Conservation (phyloP, 257 asterid species). For the Nicotiana sylvestris region DNA sequence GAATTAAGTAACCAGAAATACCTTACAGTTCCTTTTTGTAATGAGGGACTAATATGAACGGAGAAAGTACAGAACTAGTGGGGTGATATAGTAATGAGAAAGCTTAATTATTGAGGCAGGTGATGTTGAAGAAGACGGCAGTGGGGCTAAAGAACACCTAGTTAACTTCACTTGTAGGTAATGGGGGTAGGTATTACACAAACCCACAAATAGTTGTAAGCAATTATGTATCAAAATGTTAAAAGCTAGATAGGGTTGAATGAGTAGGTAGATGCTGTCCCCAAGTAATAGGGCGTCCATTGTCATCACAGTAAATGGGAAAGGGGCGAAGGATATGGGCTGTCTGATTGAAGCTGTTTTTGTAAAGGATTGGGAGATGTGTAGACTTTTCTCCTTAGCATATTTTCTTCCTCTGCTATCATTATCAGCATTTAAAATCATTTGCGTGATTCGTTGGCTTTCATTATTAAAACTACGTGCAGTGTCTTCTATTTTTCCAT, state of each 20-base stretch:
- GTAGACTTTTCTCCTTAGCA: background rate
- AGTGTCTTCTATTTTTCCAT: background rate
- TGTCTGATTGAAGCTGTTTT: background rate
- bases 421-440: background rate
- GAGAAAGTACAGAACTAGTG: background rate
- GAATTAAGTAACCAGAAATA: background rate
- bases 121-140: slow-evolving; percentile 10
- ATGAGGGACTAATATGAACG: background rate
- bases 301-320: background rate
- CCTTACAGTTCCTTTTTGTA: background rate
- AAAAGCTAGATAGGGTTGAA: background rate
- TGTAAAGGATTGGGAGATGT: background rate
- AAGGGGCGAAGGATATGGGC: background rate
- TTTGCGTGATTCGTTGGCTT: background rate
- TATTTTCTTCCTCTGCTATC: background rate
- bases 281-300: background rate
- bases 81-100: background rate
- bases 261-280: background rate
- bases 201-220: slow-evolving; percentile 4
- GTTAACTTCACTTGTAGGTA: background rate
- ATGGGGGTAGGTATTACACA: slow-evolving; percentile 1
- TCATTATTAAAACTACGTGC: background rate
- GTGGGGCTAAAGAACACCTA: background rate
- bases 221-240: background rate
- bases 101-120: slow-evolving; percentile 12